Evolutionary conservation across 305 asterid species (phyloP), one percentile per base, ranked within the genome.

Genomic region (Striga hermonthica): DNA sequence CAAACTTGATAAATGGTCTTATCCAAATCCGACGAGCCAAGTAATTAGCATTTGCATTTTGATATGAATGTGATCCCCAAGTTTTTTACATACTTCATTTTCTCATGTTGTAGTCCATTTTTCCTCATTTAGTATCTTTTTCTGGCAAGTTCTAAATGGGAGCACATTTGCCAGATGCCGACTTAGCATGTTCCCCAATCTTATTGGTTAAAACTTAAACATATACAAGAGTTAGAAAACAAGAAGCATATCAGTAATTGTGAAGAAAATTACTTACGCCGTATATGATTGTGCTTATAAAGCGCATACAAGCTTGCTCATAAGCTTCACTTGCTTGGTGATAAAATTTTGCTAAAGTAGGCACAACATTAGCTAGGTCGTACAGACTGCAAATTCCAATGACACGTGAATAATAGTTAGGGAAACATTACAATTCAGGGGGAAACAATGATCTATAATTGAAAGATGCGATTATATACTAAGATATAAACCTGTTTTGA

Each of bases 241-340:
- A 68, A 48, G 55, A 70, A 62, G 54, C 38, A 65, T 36, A 60
- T 60, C 55, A n/a, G 43, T 63, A 56, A 68, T 61, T 58, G 57
- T 48, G 67, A 72, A 74, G 65, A 64, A 62, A 69, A 53, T 67
- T 40, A 79, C 99, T 85, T 83, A 94, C 99, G 77, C 75, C 74
- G 74, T 82, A 80, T 78, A 94, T 90, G 70, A 94, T 85, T 68
- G 87, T 64, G 79, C 88, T 88, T 75, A 94, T 88, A 75, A 81
- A 89, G 70, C 96, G 96, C 1, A 88, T 83, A 77, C 96, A 90
- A 64, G 99, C 95, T 80, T 91, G 95, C 81, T 94, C 99, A 76
- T 94, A 90, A 69, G 96, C 70, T 84, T 94, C 97, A 74, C 97
- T 90, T 73, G 99, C 99, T 84, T 94, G 96, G 84, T 90, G 98